These are phyloP conservation scores for Daldinia decipiens DNA, from an alignment of 495 filamentous ascomycete species.

Conservation along the genomic window DNA sequence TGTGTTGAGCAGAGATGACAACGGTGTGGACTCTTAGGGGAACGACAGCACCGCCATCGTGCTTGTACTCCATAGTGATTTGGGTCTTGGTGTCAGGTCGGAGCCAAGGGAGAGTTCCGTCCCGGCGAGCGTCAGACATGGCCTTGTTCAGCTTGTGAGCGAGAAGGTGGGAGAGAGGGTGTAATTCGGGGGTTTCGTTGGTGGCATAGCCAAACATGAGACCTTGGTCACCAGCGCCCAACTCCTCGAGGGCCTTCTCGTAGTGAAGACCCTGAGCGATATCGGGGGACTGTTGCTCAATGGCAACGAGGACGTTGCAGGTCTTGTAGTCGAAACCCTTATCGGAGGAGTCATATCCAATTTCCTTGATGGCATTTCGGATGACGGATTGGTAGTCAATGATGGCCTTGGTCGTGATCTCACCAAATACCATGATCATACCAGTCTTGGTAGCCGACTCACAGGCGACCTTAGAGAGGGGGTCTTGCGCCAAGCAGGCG, in stretches of 20 bases:
- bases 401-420: constrained; percentile 95
- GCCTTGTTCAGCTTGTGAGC: constrained; percentile 95
- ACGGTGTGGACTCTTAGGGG: constrained; percentile 94
- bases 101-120: constrained; percentile 92
- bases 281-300: constrained; percentile 98
- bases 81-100: constrained; percentile 99
- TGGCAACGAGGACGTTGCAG: constrained; percentile 96
- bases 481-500: constrained; percentile 92
- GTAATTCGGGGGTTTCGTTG: constrained; percentile 97
- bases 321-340: constrained; percentile 99
- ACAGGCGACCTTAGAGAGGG: constrained; percentile 97
- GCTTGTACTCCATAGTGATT: constrained; percentile 97
- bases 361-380: constrained; percentile 94
- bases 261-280: constrained; percentile 98
- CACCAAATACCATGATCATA: constrained; percentile 99
- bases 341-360: constrained; percentile 94
- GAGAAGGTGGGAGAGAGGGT: constrained; percentile 91
- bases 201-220: constrained; percentile 99
- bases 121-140: constrained; percentile 86
- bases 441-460: constrained; percentile 99
- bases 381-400: constrained; percentile 99
- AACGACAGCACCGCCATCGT: constrained; percentile 93
- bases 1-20: constrained; percentile 96
- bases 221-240: constrained; percentile 99
- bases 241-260: constrained; percentile 94